A percentile compares a stretch with the other conserved stretches of the same genome.
Evolutionary conservation across 2,329 filamentous ascomycete species (phyloP).

Genomic region (Rhinocladiella similis): DNA sequence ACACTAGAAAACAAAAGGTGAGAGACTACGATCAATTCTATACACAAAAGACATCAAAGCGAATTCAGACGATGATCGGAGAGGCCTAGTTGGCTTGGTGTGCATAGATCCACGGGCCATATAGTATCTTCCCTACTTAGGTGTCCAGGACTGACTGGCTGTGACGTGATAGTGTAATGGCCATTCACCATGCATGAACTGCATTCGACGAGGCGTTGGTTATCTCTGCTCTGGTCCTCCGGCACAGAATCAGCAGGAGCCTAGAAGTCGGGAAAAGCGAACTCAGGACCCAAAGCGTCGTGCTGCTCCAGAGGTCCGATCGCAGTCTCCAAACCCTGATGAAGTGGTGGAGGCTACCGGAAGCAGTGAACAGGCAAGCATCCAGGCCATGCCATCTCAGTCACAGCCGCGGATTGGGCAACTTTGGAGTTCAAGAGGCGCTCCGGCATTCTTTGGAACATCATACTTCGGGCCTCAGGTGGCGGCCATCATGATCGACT

Average conservation of each 20-base stretch:
- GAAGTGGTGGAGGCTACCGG: not conserved
- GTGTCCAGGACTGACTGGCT: not conserved
- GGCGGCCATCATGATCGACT: constrained; percentile 4
- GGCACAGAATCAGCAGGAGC: not conserved
- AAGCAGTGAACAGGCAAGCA: not conserved
- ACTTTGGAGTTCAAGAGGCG: not conserved
- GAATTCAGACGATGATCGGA: too few relatives aligned
- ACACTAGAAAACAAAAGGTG: constrained; percentile 2
- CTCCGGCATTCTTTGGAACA: not conserved
- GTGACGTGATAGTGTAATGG: constrained; percentile 1
- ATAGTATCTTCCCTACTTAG: too few relatives aligned
- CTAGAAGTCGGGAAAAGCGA: not conserved
- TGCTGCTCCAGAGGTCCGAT: not conserved
- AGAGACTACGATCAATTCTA: not conserved
- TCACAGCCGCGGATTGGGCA: not conserved
- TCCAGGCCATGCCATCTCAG: not conserved
- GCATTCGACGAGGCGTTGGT: constrained; percentile 1
- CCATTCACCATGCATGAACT: not conserved
- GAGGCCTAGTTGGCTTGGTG: too few relatives aligned
- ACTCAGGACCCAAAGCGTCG: not conserved
- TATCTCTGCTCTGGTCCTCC: constrained; percentile 3
- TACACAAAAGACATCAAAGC: not conserved
- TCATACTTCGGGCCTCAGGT: constrained; percentile 4
- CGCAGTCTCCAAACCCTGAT: not conserved
- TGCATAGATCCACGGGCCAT: too few relatives aligned